A percentile compares a stretch with the other conserved stretches of the same genome.
Evolutionary conservation across 2,329 filamentous ascomycete genomes (phyloP).

Genomic region (Arthrobotrys sphaeroides): DNA sequence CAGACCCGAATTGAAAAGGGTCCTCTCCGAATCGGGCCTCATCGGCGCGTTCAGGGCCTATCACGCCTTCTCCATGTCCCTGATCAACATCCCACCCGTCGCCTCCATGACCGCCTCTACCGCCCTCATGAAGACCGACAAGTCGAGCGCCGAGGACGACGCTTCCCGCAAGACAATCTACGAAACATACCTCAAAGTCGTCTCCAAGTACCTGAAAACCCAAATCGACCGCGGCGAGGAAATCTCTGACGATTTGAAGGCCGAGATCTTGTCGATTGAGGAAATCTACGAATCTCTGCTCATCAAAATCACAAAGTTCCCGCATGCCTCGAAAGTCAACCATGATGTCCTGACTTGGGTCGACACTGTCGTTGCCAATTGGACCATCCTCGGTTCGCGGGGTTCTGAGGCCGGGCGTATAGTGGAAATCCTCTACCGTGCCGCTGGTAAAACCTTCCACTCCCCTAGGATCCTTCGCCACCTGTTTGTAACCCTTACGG

Average conservation of each 20-base stretch:
- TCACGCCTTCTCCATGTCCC: slow-evolving; percentile 49
- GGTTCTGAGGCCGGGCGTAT: slow-evolving; percentile 66
- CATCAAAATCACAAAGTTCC: slow-evolving; percentile 81
- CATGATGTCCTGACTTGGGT: slow-evolving; percentile 84
- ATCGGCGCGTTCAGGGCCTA: slow-evolving; percentile 52
- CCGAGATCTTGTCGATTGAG: slow-evolving; percentile 83
- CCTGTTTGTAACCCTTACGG: slow-evolving; percentile 85
- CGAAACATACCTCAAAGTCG: slow-evolving; percentile 53
- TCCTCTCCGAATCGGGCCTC: slow-evolving; percentile 36
- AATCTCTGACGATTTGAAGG: slow-evolving; percentile 72
- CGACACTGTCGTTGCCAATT: slow-evolving; percentile 81
- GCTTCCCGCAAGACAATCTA: slow-evolving; percentile 47
- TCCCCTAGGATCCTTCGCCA: slow-evolving; percentile 87
- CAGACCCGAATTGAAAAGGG: slow-evolving; percentile 35
- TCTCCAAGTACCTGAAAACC: slow-evolving; percentile 37
- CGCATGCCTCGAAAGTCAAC: slow-evolving; percentile 80
- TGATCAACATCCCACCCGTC: slow-evolving; percentile 26
- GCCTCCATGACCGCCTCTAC: slow-evolving; percentile 18
- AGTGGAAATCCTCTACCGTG: slow-evolving; percentile 87
- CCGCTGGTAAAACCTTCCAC: slow-evolving; percentile 92
- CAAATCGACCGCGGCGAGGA: slow-evolving; percentile 54
- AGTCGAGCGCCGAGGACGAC: slow-evolving; percentile 38
- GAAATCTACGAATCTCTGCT: slow-evolving; percentile 80
- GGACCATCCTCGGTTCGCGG: slow-evolving; percentile 80
- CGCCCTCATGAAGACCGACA: slow-evolving; percentile 41